These are phyloP conservation scores for Aureobasidium lini DNA, from an alignment of 2,329 filamentous ascomycete species.

Conservation along the genomic window DNA sequence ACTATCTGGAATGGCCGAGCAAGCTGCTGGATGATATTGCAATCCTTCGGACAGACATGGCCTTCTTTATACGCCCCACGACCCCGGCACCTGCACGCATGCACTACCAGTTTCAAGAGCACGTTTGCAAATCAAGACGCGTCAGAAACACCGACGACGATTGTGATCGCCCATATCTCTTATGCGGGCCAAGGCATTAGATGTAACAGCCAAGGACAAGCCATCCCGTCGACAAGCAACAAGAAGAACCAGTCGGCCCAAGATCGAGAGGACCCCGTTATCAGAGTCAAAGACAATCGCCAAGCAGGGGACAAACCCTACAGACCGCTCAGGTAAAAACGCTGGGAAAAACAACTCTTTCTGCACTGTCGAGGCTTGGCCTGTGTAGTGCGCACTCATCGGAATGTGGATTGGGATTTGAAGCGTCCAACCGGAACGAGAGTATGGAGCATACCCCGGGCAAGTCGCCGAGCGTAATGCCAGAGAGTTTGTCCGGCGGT, in stretches of 20 bases:
- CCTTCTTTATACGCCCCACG: neutral
- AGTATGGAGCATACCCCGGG: neutral
- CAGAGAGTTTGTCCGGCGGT: constrained; percentile 3
- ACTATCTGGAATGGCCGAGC: neutral
- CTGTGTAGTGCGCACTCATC: neutral
- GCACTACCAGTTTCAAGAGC: neutral
- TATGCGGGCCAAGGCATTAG: constrained; percentile 11
- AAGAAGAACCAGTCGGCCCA: constrained; percentile 10
- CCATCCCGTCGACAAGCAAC: constrained; percentile 7
- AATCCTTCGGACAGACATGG: neutral
- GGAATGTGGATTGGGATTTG: neutral
- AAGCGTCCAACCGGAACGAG: neutral
- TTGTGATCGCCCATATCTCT: constrained; percentile 12
- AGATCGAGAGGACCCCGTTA: constrained; percentile 1
- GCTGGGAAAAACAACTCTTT: constrained; percentile 9
- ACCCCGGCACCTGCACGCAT: neutral
- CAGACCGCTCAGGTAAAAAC: constrained; percentile 3
- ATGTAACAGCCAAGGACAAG: constrained; percentile 14
- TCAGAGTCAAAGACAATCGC: constrained; percentile 1
- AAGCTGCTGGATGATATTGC: neutral
- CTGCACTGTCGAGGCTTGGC: constrained; percentile 9
- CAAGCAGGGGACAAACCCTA: constrained; percentile 3
- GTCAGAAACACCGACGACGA: constrained; percentile 6
- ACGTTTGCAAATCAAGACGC: constrained; percentile 5
- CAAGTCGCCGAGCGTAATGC: neutral